Evolutionary conservation across 345 rosid genomes (phyloP).

Genomic region (Populus pruinosa): DNA sequence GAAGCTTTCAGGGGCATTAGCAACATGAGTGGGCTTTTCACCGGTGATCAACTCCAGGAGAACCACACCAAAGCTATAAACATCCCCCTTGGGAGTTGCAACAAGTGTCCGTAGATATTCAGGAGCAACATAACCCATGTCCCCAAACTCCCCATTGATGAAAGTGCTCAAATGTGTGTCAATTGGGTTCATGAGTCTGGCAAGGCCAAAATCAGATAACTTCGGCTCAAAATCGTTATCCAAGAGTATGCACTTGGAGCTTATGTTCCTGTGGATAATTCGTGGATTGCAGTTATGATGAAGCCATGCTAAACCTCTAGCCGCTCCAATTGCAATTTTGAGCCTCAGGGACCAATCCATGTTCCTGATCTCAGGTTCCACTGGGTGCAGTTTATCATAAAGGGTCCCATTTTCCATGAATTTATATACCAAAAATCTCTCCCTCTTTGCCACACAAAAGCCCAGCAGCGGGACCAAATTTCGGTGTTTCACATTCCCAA

Average conservation of each 20-base stretch:
- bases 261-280: slow-evolving; percentile 84
- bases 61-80: slow-evolving; percentile 91
- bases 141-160: slow-evolving; percentile 96
- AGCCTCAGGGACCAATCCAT: slow-evolving; percentile 91
- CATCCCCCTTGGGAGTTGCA: slow-evolving; percentile 95
- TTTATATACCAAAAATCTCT: slow-evolving; percentile 73
- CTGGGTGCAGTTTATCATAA: slow-evolving; percentile 48
- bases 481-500: slow-evolving; percentile 75
- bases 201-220: slow-evolving; percentile 94
- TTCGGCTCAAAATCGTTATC: slow-evolving; percentile 78
- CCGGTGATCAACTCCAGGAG: slow-evolving; percentile 92
- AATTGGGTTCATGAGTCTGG: slow-evolving; percentile 91
- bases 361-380: slow-evolving; percentile 35
- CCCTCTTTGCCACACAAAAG: slow-evolving; percentile 62
- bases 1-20: slow-evolving; percentile 64
- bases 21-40: slow-evolving; percentile 67
- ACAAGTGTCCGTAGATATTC: slow-evolving; percentile 79
- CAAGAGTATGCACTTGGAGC: slow-evolving; percentile 86
- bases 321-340: slow-evolving; percentile 74
- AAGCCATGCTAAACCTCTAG: slow-evolving; percentile 91
- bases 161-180: slow-evolving; percentile 95
- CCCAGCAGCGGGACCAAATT: slow-evolving; percentile 91
- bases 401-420: slow-evolving; percentile 76
- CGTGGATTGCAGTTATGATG: slow-evolving; percentile 96
- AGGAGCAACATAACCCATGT: slow-evolving; percentile 91